Evolutionary conservation across 768 basidiomycete species (phyloP), one percentile per base, ranked within the genome.

Genomic region (Lactarius quietus): DNA sequence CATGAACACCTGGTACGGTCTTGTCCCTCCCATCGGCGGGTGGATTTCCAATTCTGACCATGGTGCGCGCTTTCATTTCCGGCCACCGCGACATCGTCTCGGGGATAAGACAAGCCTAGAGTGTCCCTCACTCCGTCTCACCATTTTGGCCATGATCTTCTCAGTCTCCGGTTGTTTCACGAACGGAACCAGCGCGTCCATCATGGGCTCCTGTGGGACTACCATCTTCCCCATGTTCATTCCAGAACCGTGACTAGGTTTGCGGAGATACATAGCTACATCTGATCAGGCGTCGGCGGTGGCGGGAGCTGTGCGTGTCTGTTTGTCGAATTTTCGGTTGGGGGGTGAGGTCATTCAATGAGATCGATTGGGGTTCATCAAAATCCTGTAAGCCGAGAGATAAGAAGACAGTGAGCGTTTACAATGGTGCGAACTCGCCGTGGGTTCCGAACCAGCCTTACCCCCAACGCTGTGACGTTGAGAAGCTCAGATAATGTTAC

Each of bases 311-410:
- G 59, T 63, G 38, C 63, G 60, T 41, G 57, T 62, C 35, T 79
- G 74, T 70, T 88, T 88, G 68, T 85, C 82, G 1, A 84, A 78
- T 72, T 86, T 86, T 36, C 86, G 84, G 70, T 86, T 86, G 15
- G 84, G 85, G 0, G 76, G 73, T 65, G 83, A 79, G 7, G 55
- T 57, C 65, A 69, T n/a, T n/a, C n/a, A n/a, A n/a, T n/a, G n/a
- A 39, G 41, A 41, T 20, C 20, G 20, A 41, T 20, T 41, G 41
- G 39, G 15, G 17, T 15, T 20, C 41, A 33, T 48, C 35, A 61
- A 28, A 69, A 15, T 69, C 69, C 7, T 38, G 55, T 14, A 57
- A 39, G 58, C 55, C n/a, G 23, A 64, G 33, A 7, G 69, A 69
- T 14, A n/a, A n/a, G 62, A 72, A 57, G 69, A 70, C 53, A 63